Percentiles rank a stretch among this genome's conserved stretches.
These are phyloP conservation scores for Lunularia cruciata DNA, from an alignment of 225 moss, liverwort and hornwort species.

Conservation along the genomic window DNA sequence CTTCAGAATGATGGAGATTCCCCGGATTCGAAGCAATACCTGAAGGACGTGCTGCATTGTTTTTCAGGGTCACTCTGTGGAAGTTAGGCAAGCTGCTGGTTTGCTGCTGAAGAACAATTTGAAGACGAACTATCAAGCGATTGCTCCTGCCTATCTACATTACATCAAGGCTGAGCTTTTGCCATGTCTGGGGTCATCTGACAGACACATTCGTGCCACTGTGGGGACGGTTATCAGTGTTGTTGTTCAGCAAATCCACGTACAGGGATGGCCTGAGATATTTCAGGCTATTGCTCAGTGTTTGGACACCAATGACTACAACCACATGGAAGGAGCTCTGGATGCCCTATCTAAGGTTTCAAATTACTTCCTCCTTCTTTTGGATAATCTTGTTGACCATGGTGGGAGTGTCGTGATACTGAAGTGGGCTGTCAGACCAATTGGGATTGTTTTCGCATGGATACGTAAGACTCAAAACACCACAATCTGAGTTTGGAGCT, in stretches of 20 bases:
- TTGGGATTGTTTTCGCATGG: not conserved
- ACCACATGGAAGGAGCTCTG: conserved; percentile 98
- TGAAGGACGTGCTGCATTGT: conserved; percentile 21
- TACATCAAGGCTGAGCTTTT: conserved; percentile 93
- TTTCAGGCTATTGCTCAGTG: conserved; percentile 90
- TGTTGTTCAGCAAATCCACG: conserved; percentile 87
- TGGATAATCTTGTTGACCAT: not conserved
- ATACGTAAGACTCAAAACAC: not conserved
- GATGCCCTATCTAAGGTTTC: conserved; percentile 93
- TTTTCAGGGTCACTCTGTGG: conserved; percentile 82
- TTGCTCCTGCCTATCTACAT: conserved; percentile 73
- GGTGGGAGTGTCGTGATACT: conserved; percentile 2
- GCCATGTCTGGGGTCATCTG: conserved; percentile 88
- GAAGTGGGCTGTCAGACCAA: not conserved
- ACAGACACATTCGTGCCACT: conserved; percentile 85
- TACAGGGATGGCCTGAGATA: conserved; percentile 95
- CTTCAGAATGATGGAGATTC: not conserved
- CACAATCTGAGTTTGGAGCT: not conserved
- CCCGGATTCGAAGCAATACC: conserved; percentile 6
- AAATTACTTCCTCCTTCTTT: not conserved
- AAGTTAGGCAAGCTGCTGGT: conserved; percentile 96
- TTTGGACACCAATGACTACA: conserved; percentile 97
- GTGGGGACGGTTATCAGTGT: conserved; percentile 96
- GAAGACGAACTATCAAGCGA: conserved; percentile 75
- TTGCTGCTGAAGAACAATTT: conserved; percentile 99